phyloP scores from a whole-genome alignment of 1,284 basidiomycete genomes.

The Leccinum griseonigrum region DNA sequence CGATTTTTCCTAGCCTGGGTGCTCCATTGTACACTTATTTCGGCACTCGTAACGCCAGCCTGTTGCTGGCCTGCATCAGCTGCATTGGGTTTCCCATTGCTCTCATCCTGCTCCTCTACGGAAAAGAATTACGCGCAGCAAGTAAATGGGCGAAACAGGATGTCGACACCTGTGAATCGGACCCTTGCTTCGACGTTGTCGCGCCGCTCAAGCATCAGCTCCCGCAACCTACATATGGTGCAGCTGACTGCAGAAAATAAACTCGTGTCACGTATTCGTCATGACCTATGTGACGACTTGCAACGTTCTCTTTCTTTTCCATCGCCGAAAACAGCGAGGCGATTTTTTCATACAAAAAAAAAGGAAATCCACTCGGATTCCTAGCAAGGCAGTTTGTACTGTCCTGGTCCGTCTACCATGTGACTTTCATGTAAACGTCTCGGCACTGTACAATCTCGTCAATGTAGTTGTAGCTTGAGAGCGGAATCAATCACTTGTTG shows the following conservation, averaged over 20 bases:
- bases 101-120: conserved; percentile 17
- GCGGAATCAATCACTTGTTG: not conserved
- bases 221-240: conserved; percentile 19
- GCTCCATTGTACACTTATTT: conserved; percentile 20
- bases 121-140: conserved; percentile 18
- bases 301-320: not conserved
- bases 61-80: conserved; percentile 26
- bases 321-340: not conserved
- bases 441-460: not conserved
- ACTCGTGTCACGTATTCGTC: not conserved
- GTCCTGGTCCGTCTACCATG: not conserved
- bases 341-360: not conserved
- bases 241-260: conserved; percentile 8
- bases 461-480: not conserved
- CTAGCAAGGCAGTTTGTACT: not conserved
- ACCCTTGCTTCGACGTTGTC: not conserved
- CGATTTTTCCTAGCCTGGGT: conserved; percentile 24
- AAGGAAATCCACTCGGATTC: not conserved
- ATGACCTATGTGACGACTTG: conserved; percentile 4
- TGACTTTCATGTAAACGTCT: not conserved
- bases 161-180: not conserved
- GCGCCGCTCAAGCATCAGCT: conserved; percentile 13
- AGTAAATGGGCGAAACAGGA: conserved; percentile 28
- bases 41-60: conserved; percentile 25
- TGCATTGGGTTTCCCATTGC: conserved; percentile 25